phyloP scores from a whole-genome alignment of 2,329 filamentous ascomycete genomes.

The Colletotrichum trifolii region DNA sequence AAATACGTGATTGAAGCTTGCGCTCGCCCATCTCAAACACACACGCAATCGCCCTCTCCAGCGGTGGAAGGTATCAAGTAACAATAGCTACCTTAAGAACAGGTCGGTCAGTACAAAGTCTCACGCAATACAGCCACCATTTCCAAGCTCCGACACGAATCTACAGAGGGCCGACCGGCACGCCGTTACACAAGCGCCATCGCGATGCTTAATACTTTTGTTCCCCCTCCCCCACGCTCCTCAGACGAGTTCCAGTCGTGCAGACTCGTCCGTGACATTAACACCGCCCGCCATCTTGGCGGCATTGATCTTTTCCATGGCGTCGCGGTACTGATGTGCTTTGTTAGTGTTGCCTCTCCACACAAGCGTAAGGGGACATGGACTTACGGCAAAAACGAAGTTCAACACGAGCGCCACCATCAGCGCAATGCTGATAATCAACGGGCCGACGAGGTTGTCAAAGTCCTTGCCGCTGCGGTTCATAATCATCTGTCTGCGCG shows the following conservation, averaged over 20 bases:
- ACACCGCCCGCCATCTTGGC: background rate
- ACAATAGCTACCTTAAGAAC: background rate
- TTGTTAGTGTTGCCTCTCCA: background rate
- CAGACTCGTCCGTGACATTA: constrained; percentile 20
- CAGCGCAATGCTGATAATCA: constrained; percentile 84
- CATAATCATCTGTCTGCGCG: constrained; percentile 80
- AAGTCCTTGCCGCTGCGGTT: constrained; percentile 92
- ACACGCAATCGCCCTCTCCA: background rate
- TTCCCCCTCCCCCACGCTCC: background rate
- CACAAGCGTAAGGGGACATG: background rate
- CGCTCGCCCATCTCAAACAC: constrained; percentile 1
- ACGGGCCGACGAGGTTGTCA: constrained; percentile 86
- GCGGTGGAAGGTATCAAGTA: background rate
- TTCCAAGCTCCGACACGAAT: background rate
- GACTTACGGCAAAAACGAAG: constrained; percentile 83
- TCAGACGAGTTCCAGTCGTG: constrained; percentile 47
- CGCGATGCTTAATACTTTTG: background rate
- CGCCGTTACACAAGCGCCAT: background rate
- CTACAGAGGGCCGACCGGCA: too few relatives aligned
- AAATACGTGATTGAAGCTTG: constrained; percentile 4
- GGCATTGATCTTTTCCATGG: constrained; percentile 27
- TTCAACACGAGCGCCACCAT: constrained; percentile 85
- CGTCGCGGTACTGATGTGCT: constrained; percentile 24
- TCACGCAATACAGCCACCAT: background rate
- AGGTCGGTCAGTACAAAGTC: background rate